Evolutionary conservation across 2,329 filamentous ascomycete genomes (phyloP).

Genomic region (Periglandula ipomoeae): DNA sequence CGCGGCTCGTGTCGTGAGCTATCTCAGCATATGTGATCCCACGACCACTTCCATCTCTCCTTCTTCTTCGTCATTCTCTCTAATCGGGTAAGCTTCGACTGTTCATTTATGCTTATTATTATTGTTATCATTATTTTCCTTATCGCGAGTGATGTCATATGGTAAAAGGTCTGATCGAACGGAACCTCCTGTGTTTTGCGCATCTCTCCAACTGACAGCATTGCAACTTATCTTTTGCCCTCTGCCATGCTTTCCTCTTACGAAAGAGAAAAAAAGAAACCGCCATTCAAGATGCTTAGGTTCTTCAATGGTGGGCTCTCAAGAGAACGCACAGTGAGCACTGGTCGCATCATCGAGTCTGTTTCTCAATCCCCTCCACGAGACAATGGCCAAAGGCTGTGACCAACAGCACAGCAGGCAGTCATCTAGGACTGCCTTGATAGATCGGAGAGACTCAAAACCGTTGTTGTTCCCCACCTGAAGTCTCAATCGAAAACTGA

Average conservation of each 20-base stretch:
- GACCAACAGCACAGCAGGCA: conserved; percentile 39
- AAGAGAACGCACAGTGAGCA: conserved; percentile 1
- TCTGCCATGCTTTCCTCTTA: neutral
- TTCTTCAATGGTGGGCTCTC: neutral
- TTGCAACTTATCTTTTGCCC: neutral
- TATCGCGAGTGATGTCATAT: conserved; percentile 42
- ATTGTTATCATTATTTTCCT: neutral
- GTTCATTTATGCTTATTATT: neutral
- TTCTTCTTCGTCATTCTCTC: neutral
- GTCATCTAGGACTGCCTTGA: conserved; percentile 2
- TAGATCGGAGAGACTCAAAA: conserved; percentile 25
- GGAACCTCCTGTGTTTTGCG: conserved; percentile 37
- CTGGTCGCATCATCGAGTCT: conserved; percentile 45
- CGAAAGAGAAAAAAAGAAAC: too few relatives aligned
- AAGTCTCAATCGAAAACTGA: conserved; percentile 52
- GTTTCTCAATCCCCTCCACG: conserved; percentile 32
- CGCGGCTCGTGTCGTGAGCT: neutral
- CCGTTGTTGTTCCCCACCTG: conserved; percentile 41
- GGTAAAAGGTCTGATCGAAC: conserved; percentile 58
- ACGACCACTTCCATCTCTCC: neutral
- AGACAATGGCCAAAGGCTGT: conserved; percentile 50
- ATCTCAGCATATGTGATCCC: neutral
- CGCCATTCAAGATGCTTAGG: too few relatives aligned
- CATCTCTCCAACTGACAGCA: conserved; percentile 3
- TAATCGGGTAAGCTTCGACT: neutral